phyloP scores from a whole-genome alignment of 2,329 filamentous ascomycete species.

The Fusarium xyrophilum region DNA sequence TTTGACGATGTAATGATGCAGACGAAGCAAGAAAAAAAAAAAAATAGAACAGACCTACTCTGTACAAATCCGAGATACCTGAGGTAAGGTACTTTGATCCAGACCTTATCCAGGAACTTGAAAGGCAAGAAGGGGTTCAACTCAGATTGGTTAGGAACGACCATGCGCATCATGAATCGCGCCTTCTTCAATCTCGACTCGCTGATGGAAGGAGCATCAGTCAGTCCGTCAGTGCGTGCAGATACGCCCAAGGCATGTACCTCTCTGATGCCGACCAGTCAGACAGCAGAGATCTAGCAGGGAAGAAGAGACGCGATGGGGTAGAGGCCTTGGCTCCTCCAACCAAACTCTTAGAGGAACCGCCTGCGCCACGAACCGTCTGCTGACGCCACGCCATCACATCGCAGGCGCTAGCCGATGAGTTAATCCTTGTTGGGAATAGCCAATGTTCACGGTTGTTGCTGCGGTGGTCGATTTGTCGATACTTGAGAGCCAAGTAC shows the following conservation, averaged over 20 bases:
- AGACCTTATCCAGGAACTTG: not conserved
- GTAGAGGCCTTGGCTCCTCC: slow-evolving; percentile 17
- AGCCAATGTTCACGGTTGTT: slow-evolving; percentile 7
- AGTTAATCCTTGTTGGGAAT: slow-evolving; percentile 26
- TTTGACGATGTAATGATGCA: slow-evolving; percentile 30
- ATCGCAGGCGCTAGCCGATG: slow-evolving; percentile 20
- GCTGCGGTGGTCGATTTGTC: slow-evolving; percentile 4
- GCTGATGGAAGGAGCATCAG: slow-evolving; percentile 16
- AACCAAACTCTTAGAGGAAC: slow-evolving; percentile 13
- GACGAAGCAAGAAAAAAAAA: slow-evolving; percentile 7
- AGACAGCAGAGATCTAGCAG: slow-evolving; percentile 3
- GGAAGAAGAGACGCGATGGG: slow-evolving; percentile 7
- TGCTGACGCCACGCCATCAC: slow-evolving; percentile 35
- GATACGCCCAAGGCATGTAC: slow-evolving; percentile 26
- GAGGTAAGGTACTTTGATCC: not conserved
- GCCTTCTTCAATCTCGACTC: slow-evolving; percentile 16
- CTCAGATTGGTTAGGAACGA: not conserved
- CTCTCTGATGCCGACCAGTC: slow-evolving; percentile 7
- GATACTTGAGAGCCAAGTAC: slow-evolving; percentile 26
- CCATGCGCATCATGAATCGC: slow-evolving; percentile 13
- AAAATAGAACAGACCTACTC: not conserved
- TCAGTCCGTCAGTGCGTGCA: too few species aligned
- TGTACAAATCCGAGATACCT: not conserved
- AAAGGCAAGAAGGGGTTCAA: not conserved
- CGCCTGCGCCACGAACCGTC: slow-evolving; percentile 27